Base-by-base conservation (phyloP, 192 early-diverging fungal species). In the Powellomyces hirtus region DNA sequence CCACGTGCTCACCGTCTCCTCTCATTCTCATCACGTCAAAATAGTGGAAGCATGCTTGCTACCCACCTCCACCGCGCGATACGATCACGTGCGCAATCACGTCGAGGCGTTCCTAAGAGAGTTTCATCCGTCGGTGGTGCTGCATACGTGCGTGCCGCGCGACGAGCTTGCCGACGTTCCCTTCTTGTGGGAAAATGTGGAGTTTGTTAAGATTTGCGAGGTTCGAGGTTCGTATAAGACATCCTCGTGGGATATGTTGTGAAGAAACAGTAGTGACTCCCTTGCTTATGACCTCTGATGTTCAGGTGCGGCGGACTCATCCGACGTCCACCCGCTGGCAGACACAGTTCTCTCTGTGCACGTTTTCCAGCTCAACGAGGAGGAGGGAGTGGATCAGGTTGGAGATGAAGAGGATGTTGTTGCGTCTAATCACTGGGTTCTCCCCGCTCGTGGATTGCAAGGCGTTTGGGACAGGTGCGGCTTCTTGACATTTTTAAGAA, bases 381-480 rank as follows among this genome's bases (percentile, higher is more conserved):
- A 82, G 16, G 80, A 80, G 14, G 70, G 65, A 2, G 71, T 79
- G 0, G 84, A 86, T 31, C 81, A 86, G 67, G 70, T 75, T 46
- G 66, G 64, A 14, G 75, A 75, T 20, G 50, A 53, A 26, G 78
- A 81, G 20, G 73, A 79, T 10, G 74, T 80, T n/a, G 60, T 75
- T 33, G 79, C 81, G 37, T 76, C 76, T 11, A 76, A 79, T 64
- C 75, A 86, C 64, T 79, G 72, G 77, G 50, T 72, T 13, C 40
- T 86, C 14, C 84, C 84, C 18, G 74, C 82, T 11, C 46, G 64
- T 16, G 75, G 68, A 30, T 52, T 86, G 18, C 73, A 80, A 20
- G 80, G 80, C 8, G 35, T 82, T 2, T 86, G 84, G 84, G 82
- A 83, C 7, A 84, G 64, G 80, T 83, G 77, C 45, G 49, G n/a